Evolutionary conservation across 495 filamentous ascomycete genomes (phyloP).

Genomic region (Talaromyces trachyspermus): DNA sequence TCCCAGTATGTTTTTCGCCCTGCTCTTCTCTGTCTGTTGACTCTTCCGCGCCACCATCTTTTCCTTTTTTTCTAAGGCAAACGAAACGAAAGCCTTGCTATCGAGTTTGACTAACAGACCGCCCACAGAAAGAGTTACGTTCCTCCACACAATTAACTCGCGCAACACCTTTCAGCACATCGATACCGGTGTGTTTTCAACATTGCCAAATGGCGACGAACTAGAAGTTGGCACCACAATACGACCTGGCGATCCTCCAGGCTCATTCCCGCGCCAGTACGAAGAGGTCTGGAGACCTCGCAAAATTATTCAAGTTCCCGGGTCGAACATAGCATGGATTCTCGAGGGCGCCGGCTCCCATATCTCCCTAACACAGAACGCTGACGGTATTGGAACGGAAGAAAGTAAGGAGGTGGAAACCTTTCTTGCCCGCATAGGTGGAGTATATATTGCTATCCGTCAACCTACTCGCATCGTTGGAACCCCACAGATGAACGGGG

Average conservation of each 20-base stretch:
- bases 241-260: neutral
- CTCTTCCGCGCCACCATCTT: no score
- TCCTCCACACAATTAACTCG: slow-evolving; percentile 7
- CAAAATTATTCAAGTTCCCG: neutral
- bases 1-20: neutral
- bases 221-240: slow-evolving; percentile 5
- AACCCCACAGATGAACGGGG: slow-evolving; percentile 8
- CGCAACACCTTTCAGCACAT: slow-evolving; percentile 8
- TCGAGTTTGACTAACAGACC: neutral
- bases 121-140: slow-evolving; percentile 5
- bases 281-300: slow-evolving; percentile 8
- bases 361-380: slow-evolving; percentile 3
- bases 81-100: no score
- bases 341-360: slow-evolving; percentile 6
- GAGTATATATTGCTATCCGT: slow-evolving; percentile 29
- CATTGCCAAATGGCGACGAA: slow-evolving; percentile 4
- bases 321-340: slow-evolving; percentile 5
- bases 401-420: slow-evolving; percentile 21
- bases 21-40: neutral
- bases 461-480: slow-evolving; percentile 21
- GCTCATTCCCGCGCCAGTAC: slow-evolving; percentile 5
- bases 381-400: slow-evolving; percentile 9
- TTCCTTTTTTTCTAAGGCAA: no score
- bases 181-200: slow-evolving; percentile 2
- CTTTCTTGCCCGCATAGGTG: slow-evolving; percentile 31